Evolutionary conservation across 805 yeast genomes (phyloP), one percentile per base, ranked within the genome.

Genomic region (Pichia kluyveri): DNA sequence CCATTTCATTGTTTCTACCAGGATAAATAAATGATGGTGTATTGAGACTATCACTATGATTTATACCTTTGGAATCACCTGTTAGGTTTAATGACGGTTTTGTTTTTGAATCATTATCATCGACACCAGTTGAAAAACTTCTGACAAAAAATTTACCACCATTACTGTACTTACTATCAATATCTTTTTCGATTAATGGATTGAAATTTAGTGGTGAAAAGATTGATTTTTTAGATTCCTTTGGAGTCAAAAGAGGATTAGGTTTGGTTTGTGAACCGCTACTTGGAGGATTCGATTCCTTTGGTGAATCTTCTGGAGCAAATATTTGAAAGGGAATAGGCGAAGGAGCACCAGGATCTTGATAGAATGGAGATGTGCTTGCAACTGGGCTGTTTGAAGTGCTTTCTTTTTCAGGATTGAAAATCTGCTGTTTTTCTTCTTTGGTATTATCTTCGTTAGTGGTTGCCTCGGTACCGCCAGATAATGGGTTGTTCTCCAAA

Each of bases 91-190:
- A 10, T 8, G 14, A 30, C 30, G 43, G 36, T 18, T 8, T n/a
- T 26, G 19, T 12, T 17, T 15, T 28, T 9, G 40, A 10, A 34
- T 18, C 17, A 12, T 40, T 8, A 14, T 47, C 50, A 30, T 14
- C 18, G 30, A 26, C 38, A 30, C 10, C 40, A 8, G 37, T 34
- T 14, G 37, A 34, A 34, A 30, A 23, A 27, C 40, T 55, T 28
- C 54, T 57, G 15, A 85, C 86, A 60, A 81, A 89, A 60, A 86
- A 91, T 59, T 90, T 85, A 2, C 99, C 99, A 7, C 99, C 99
- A 53, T 75, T 75, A 12, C 83, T 82, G 58, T 91, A 91, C 59
- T 91, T 91, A 48, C 85, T 80, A 60, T 91, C 98, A 38, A 91
- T 81, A 49, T 77, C 80, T 42, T 77, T 75, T 48, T 80, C 81